Conservation (phyloP, 2,329 filamentous ascomycete species). For the Dryadomyces quercivorus region DNA sequence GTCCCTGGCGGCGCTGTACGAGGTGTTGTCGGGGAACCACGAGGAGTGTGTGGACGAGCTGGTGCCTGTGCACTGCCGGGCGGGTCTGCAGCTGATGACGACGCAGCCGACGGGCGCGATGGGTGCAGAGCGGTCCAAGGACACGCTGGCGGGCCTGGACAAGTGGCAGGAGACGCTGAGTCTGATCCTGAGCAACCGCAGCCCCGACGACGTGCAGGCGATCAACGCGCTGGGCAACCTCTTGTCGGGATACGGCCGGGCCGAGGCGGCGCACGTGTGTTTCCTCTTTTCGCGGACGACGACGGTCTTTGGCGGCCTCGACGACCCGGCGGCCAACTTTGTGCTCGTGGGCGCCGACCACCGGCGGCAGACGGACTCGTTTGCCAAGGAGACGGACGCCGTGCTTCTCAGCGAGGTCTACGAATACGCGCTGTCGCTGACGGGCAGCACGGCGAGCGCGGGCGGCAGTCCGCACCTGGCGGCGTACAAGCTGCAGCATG, state of each 20-base stretch:
- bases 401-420: slow-evolving; percentile 94
- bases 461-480: slow-evolving; percentile 61
- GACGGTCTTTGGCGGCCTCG: slow-evolving; percentile 66
- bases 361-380: slow-evolving; percentile 54
- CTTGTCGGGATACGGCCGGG: slow-evolving; percentile 71
- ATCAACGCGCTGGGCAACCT: slow-evolving; percentile 71
- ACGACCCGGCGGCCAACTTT: slow-evolving; percentile 68
- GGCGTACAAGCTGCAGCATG: slow-evolving; percentile 84
- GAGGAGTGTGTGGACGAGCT: slow-evolving; percentile 94
- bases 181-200: slow-evolving; percentile 80
- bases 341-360: slow-evolving; percentile 75
- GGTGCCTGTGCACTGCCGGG: slow-evolving; percentile 82
- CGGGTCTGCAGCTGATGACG: slow-evolving; percentile 82
- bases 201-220: slow-evolving; percentile 60
- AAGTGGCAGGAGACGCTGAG: slow-evolving; percentile 88
- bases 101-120: slow-evolving; percentile 42
- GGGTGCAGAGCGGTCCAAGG: slow-evolving; percentile 43
- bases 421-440: slow-evolving; percentile 74
- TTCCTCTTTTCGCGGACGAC: slow-evolving; percentile 70
- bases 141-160: slow-evolving; percentile 73
- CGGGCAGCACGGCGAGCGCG: slow-evolving; percentile 39
- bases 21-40: slow-evolving; percentile 84
- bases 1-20: slow-evolving; percentile 81
- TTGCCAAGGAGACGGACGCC: slow-evolving; percentile 70
- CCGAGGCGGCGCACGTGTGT: slow-evolving; percentile 88